Base-by-base conservation (phyloP, 768 basidiomycete species). In the Kwoniella pini region DNA sequence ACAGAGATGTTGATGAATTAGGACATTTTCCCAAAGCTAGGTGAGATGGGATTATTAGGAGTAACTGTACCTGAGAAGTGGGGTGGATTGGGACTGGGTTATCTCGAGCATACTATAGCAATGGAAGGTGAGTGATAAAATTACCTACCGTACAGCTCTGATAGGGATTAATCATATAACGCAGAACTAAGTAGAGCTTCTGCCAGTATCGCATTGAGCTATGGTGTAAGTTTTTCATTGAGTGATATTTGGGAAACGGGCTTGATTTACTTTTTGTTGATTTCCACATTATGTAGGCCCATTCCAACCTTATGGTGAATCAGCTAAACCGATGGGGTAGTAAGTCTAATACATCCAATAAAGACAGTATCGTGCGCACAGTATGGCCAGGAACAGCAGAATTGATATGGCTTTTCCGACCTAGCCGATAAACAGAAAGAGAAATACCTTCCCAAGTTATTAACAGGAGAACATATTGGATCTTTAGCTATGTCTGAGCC, bases 401-500 rank as follows among this genome's bases (percentile, higher is more conserved):
- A n/a, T n/a, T n/a, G n/a, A n/a, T n/a, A n/a, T 43, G 40, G 40
- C n/a, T 19, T 42, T 33, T 4, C 17, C 10, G 9, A n/a, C 21
- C 50, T 22, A 73, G 72, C 64, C 48, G 59, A 70, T 33, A 83
- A 81, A 27, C 94, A 97, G 80, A 92, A 92, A 77, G 79, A 80
- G 55, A 90, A 88, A 77, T 95, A 92, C 77, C 83, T 97, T 4
- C 86, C 88, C 3, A 87, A 87, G 70, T 82, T 96, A 44, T 80
- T 95, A 36, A 82, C 84, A 27, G 94, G 94, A 10, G 70, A 78
- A 21, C 85, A 82, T 38, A 85, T 97, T 28, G 94, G 94, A 38
- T 87, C 89, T 68, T 81, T 97, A 62, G 94, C 94, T 1, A 97
- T 97, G 94, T 91, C 89, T 69, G 94, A 97, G 81, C 83, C 88